Percentiles rank a stretch among this genome's conserved stretches.
phyloP scores from a whole-genome alignment of 352 stramenopile genomes.

The Pythium dissotocum region DNA sequence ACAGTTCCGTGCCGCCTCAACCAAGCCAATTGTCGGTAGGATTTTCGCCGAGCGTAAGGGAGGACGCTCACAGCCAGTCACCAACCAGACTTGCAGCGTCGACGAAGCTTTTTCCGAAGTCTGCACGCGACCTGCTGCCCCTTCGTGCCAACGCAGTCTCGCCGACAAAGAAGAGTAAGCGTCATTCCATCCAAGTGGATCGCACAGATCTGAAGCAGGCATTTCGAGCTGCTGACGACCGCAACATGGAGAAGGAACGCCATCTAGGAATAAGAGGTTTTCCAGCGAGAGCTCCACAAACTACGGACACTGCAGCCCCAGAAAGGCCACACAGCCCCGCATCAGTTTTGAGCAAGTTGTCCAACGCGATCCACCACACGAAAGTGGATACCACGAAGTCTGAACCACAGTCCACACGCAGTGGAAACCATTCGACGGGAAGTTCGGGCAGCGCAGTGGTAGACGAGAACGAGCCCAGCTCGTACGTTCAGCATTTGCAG shows the following conservation, averaged over 20 bases:
- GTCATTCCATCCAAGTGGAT: constrained; percentile 21
- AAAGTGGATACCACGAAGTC: neutral
- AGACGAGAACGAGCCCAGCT: neutral
- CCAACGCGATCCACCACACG: neutral
- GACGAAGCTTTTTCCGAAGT: neutral
- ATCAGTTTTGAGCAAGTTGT: neutral
- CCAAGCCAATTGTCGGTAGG: neutral
- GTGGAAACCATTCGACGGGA: neutral
- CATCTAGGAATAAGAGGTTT: neutral
- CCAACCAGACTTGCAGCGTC: neutral
- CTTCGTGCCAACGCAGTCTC: neutral
- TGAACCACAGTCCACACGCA: neutral
- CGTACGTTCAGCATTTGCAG: constrained; percentile 9
- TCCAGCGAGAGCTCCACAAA: neutral
- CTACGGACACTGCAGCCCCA: neutral
- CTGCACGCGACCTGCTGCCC: neutral
- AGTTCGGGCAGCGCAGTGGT: neutral
- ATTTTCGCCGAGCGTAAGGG: neutral
- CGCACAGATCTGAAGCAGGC: constrained; percentile 4
- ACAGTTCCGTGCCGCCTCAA: neutral
- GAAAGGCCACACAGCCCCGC: neutral
- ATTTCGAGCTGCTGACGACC: neutral
- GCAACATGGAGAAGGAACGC: neutral
- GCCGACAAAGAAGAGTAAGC: neutral
- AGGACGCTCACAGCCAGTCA: neutral